These are phyloP conservation scores for Delonix regia DNA, from an alignment of 306 rosid species.

Conservation along the genomic window DNA sequence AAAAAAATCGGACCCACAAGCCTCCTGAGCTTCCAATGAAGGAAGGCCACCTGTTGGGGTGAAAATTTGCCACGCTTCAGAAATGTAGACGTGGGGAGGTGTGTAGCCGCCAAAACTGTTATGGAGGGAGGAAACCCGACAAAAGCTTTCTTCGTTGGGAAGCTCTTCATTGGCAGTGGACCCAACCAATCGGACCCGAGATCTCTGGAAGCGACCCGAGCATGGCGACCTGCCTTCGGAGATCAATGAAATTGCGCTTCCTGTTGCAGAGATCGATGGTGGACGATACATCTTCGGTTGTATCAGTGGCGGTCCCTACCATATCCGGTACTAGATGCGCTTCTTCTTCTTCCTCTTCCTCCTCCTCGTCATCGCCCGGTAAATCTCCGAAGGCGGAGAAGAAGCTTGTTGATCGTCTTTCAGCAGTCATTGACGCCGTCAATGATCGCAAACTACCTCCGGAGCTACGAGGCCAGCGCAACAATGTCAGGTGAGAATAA, in stretches of 20 bases:
- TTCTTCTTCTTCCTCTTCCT: conserved; percentile 45
- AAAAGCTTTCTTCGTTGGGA: background rate
- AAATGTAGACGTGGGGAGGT: conserved; percentile 1
- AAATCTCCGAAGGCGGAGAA: conserved; percentile 61
- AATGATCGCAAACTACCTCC: conserved; percentile 84
- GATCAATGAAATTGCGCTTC: conserved; percentile 29
- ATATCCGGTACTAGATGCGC: conserved; percentile 25
- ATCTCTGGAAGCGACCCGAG: conserved; percentile 2
- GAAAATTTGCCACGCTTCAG: background rate
- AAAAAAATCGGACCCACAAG: background rate
- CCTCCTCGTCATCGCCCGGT: conserved; percentile 41
- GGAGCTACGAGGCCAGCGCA: conserved; percentile 86
- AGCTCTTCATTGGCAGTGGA: background rate
- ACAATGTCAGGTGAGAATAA: conserved; percentile 61
- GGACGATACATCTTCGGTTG: background rate
- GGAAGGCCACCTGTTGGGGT: background rate
- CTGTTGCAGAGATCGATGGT: conserved; percentile 34
- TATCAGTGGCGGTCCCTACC: background rate
- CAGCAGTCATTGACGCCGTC: conserved; percentile 75
- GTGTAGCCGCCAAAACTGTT: background rate
- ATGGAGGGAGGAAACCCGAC: too few relatives aligned
- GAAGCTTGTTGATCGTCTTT: conserved; percentile 67
- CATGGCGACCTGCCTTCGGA: conserved; percentile 56
- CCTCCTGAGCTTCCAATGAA: background rate
- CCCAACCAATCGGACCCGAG: background rate